Conservation (phyloP, 2,329 filamentous ascomycete genomes). For the Ascochyta koolunga region DNA sequence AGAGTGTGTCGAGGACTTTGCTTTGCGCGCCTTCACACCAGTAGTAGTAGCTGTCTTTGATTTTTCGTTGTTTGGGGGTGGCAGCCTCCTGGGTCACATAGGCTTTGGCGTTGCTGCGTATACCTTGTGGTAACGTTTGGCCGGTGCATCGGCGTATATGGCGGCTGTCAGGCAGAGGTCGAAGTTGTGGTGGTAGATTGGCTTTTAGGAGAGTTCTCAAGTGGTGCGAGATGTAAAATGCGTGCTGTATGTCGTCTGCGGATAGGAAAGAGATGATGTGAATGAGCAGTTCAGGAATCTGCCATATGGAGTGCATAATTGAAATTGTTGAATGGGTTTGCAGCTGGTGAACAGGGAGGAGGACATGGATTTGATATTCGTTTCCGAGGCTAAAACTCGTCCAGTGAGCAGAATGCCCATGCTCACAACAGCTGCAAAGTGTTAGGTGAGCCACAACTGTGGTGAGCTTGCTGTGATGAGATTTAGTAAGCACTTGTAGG, state of each 20-base stretch:
- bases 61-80: neutral
- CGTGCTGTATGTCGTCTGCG: neutral
- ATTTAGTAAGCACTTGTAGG: conserved; percentile 4
- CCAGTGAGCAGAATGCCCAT: neutral
- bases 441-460: neutral
- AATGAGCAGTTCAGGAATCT: conserved; percentile 23
- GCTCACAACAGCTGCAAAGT: conserved; percentile 4
- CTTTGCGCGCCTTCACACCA: conserved; percentile 17
- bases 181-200: conserved; percentile 16
- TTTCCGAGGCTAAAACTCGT: neutral
- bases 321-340: neutral
- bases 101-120: neutral
- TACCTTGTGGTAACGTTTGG: neutral
- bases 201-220: conserved; percentile 10
- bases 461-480: neutral
- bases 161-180: conserved; percentile 9
- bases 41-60: conserved; percentile 16
- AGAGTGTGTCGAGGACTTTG: conserved; percentile 7
- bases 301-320: conserved; percentile 20
- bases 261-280: conserved; percentile 18
- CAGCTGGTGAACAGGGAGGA: neutral
- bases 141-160: neutral
- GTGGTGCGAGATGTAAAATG: conserved; percentile 10
- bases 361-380: neutral
- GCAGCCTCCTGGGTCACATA: neutral